Percentiles rank a stretch among this genome's conserved stretches.
These are phyloP conservation scores for Tuber magnatum DNA, from an alignment of 495 filamentous ascomycete genomes.

Conservation along the genomic window DNA sequence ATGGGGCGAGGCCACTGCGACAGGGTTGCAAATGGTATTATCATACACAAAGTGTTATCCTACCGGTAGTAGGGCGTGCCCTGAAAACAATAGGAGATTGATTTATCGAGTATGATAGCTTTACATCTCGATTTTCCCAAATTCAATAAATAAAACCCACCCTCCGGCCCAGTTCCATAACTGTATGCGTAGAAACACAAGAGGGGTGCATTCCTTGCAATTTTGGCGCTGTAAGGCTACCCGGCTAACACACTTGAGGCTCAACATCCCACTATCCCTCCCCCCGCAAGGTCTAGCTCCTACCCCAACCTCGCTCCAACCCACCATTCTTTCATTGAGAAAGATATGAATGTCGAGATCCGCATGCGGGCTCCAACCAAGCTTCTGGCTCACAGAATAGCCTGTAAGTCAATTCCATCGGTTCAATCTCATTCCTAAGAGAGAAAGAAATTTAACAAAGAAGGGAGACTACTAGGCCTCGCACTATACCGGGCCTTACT, in stretches of 20 bases:
- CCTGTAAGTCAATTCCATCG: conserved; percentile 26
- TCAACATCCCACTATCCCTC: background rate
- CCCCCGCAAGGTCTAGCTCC: background rate
- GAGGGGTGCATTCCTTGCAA: too few species aligned
- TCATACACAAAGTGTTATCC: too few species aligned
- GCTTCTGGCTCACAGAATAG: conserved; percentile 29
- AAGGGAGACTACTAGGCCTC: conserved; percentile 27
- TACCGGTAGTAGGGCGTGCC: background rate
- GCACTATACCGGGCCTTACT: conserved; percentile 38
- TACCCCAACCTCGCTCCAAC: background rate
- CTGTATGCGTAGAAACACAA: background rate
- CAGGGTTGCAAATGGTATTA: background rate
- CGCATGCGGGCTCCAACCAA: conserved; percentile 14
- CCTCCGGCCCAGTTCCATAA: background rate
- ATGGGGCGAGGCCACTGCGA: background rate
- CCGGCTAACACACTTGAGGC: background rate
- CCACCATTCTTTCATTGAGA: background rate
- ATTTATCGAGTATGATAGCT: background rate
- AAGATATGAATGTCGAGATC: background rate
- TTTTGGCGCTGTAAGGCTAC: background rate
- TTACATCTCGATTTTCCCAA: background rate
- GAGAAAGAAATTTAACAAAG: background rate
- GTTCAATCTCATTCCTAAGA: background rate
- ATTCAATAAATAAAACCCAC: background rate
- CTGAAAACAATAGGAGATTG: background rate